Evolutionary conservation across 1,139 yeast species (phyloP), one percentile per base, ranked within the genome.

Genomic region (Kodamaea anthophila): DNA sequence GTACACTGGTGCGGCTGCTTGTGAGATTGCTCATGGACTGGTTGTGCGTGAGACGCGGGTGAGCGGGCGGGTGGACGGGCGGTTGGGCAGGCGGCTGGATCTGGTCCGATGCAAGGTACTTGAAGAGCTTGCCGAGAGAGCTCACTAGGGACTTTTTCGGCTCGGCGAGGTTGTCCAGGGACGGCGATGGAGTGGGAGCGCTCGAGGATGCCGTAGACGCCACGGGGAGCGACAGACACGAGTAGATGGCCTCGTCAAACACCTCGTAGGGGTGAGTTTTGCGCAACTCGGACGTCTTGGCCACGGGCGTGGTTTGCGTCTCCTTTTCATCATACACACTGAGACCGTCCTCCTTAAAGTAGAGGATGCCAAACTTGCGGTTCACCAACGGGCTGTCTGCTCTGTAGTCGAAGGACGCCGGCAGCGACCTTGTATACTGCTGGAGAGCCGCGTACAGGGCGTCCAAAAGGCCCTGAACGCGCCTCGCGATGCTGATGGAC

Each of bases 231-330:
- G 65, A 46, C 3, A 71, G 57, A 34, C 73, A 71, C 2, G 81
- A 70, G 49, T 82, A 82, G 15, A 81, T 75, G 2, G 85, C 79
- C 42, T 81, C 91, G 49, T 83, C 94, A 41, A 82, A 73, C 4
- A 82, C 72, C 44, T 83, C 94, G 53, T 67, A 83, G 1, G 87
- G 76, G 51, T 78, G 79, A 1, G 73, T 65, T 40, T 70, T 67
- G 27, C 65, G 51, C 25, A 65, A 48, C 35, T 59, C 68, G 38
- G 60, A 57, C 6, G 59, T 42, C 31, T 48, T 51, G 3, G 26
- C 14, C n/a, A 43, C 24, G 1, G 48, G 35, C 4, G 46, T 36
- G 1, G 49, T 34, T 24, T 38, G 38, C 11, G 32, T 23, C 12
- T 23, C 30, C 8, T 36, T 33, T 9, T 45, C 46, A 33, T 43